Evolutionary conservation across 139 green algal species (phyloP), one percentile per base, ranked within the genome.

Genomic region (Coccomyxa sp.): DNA sequence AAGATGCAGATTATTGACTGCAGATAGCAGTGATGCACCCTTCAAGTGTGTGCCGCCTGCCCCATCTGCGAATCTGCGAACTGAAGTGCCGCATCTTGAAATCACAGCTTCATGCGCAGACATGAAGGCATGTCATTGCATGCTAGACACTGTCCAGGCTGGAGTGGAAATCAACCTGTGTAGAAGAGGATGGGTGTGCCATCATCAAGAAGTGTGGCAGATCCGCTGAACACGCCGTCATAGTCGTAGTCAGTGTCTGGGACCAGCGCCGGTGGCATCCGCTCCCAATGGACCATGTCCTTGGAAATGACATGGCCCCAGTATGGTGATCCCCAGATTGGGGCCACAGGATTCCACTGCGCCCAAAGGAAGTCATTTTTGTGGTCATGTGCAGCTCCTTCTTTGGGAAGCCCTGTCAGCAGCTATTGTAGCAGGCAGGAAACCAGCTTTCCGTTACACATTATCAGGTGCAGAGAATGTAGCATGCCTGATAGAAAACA

Each of bases 221-320:
- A 86, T 23, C 88, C 88, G 67, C 82, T 89, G 83, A 89, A 91
- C 32, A 84, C 85, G 59, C 88, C 88, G 32, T 90, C 88, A 14
- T 23, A 28, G 79, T 91, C 88, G 60, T 80, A 89, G 32, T 81
- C 85, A 13, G 76, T 25, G 67, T 85, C 85, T 14, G 88, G 88
- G 59, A 58, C 10, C 58, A 91, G 79, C 7, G 88, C 88, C 0
- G 75, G 13, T 0, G 86, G 88, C 68, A 89, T 75, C 10, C 58
- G 82, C 66, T 45, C 25, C 86, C 86, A 91, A 78, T 87, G 86
- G 27, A 89, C 86, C 84, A 89, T 63, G 84, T 91, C 84, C 27
- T 30, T 51, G 32, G 76, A 85, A 0, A 77, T 76, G 23, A 84
- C 86, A 77, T 91, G 84, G 58, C 86, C 82, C 85, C 81, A 87